phyloP scores from a whole-genome alignment of 331 rosid genomes.

The Ulmus americana region DNA sequence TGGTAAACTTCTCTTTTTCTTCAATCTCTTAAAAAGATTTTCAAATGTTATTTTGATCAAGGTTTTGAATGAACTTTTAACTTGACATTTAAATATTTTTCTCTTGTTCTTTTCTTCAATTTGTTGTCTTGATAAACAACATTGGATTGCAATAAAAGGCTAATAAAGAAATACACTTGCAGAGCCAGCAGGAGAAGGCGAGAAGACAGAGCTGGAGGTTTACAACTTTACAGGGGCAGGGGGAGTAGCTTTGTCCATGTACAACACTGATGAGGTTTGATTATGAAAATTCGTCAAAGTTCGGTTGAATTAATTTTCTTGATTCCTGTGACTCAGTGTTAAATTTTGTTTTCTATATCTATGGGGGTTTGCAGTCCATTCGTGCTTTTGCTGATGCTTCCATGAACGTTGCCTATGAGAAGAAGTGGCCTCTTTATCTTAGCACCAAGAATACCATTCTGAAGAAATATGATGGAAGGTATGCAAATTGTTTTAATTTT shows the following conservation, averaged over 20 bases:
- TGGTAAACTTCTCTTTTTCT: constrained; percentile 46
- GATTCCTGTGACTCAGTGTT: constrained; percentile 17
- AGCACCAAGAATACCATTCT: constrained; percentile 96
- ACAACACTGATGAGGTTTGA: constrained; percentile 90
- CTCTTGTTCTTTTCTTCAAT: not conserved
- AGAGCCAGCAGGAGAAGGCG: constrained; percentile 74
- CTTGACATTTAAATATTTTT: not conserved
- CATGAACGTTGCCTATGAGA: constrained; percentile 74
- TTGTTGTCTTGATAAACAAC: not conserved
- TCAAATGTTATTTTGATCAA: not conserved
- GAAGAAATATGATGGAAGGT: constrained; percentile 99
- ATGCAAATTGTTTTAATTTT: constrained; percentile 22
- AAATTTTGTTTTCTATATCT: constrained; percentile 15
- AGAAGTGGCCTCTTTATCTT: constrained; percentile 97
- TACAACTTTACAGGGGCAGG: constrained; percentile 84
- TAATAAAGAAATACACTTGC: constrained; percentile 21
- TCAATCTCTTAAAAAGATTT: not conserved
- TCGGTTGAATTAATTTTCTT: constrained; percentile 14
- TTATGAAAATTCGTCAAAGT: constrained; percentile 18
- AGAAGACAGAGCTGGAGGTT: constrained; percentile 73
- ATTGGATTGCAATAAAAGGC: constrained; percentile 10
- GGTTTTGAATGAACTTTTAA: not conserved
- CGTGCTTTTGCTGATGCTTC: constrained; percentile 86
- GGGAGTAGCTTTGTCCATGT: constrained; percentile 89
- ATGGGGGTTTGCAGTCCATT: constrained; percentile 56